Base-by-base conservation (phyloP, 2,329 filamentous ascomycete genomes). In the Pezicula neosporulosa region DNA sequence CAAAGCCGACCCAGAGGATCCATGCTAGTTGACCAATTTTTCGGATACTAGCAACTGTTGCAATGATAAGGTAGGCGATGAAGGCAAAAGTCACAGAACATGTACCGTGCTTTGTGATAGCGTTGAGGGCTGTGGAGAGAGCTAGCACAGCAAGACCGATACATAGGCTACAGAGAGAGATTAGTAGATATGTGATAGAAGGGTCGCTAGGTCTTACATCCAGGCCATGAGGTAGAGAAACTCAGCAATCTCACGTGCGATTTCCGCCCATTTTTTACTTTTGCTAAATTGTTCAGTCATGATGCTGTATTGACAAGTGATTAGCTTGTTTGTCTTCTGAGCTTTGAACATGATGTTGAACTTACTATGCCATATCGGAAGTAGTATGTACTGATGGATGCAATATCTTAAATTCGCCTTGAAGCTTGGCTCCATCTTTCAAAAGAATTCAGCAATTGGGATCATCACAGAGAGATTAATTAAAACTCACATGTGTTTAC, bases 61-160 rank as follows among this genome's bases (percentile, higher is more conserved):
- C 66, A 2, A 52, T 55, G 2, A 64, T 49, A 18, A 65, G 46
- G 36, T 60, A 61, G 13, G 68, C 67, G 1, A 72, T 62, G 6
- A 64, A 69, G 9, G 72, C 67, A 37, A 73, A 74, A 15, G 68
- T 57, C 1, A 70, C 70, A 3, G 72, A 74, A 59, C 81, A 85
- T 4, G 75, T 67, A 3, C 74, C 75, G 58, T 84, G 80, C 42
- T 71, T 68, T 0, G 77, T 80, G 1, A 85, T 67, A 1, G 80
- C 78, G 57, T 85, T 85, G 47, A 85, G 66, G 0, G 74, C 81
- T 6, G 3, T 38, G 36, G 6, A 38, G 6, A n/a, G 18, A 13
- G 36, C 15, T 38, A 38, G 6, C 36, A n/a, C 15, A 38, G 10
- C n/a, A n/a, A n/a, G n/a, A n/a, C n/a, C n/a, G n/a, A n/a, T n/a